Evolutionary conservation across 2,329 filamentous ascomycete species (phyloP).

Genomic region (Xylaria sp.): DNA sequence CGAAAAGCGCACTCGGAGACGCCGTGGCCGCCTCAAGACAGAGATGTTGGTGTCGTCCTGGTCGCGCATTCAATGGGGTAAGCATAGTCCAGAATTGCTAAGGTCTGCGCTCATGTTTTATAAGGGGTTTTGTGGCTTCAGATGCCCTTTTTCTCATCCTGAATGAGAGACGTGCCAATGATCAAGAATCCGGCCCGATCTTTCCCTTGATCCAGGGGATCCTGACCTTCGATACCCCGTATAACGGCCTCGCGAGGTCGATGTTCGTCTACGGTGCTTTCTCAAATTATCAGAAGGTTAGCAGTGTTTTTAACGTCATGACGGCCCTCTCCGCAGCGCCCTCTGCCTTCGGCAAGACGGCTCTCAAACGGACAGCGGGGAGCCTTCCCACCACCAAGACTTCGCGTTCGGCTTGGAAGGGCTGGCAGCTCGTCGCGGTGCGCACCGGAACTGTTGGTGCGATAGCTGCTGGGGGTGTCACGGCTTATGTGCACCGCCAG

Average conservation of each 20-base stretch:
- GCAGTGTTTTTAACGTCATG: conserved; percentile 60
- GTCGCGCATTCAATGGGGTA: conserved; percentile 82
- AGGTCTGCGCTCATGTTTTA: conserved; percentile 58
- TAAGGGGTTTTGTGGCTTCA: conserved; percentile 76
- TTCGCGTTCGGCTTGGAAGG: conserved; percentile 50
- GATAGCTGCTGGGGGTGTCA: conserved; percentile 78
- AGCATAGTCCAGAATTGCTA: conserved; percentile 9
- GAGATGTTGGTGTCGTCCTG: conserved; percentile 77
- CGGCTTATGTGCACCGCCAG: conserved; percentile 77
- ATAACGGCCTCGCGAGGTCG: conserved; percentile 64
- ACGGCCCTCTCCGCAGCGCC: conserved; percentile 56
- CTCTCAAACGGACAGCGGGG: conserved; percentile 34
- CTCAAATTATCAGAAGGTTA: conserved; percentile 61
- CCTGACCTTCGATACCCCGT: conserved; percentile 84
- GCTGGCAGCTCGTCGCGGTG: conserved; percentile 69
- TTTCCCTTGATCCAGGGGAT: conserved; percentile 83
- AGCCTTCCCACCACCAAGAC: conserved; percentile 24
- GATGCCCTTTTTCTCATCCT: conserved; percentile 76
- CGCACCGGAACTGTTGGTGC: conserved; percentile 81
- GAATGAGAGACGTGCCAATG: conserved; percentile 58
- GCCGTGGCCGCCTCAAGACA: conserved; percentile 77
- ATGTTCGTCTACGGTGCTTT: conserved; percentile 66
- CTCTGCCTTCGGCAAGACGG: conserved; percentile 44
- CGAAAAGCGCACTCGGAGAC: conserved; percentile 69
- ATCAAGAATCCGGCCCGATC: conserved; percentile 51